These are phyloP conservation scores for Cadophora sp. DNA, from an alignment of 2,329 filamentous ascomycete genomes.

Conservation along the genomic window DNA sequence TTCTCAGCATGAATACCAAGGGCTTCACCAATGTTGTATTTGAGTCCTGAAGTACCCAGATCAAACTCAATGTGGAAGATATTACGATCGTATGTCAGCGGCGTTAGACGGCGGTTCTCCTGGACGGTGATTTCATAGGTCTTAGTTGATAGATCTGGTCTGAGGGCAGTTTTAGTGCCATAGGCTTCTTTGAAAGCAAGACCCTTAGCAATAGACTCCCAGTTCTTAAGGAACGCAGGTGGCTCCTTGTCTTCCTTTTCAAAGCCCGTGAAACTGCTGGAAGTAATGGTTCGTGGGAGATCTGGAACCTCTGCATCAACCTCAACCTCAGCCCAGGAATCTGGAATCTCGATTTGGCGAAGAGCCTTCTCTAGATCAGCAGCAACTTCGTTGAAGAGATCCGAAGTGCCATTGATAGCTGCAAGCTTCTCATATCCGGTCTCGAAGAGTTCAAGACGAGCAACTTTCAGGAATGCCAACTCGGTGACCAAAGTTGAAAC, in stretches of 20 bases:
- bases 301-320: constrained; percentile 59
- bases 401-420: constrained; percentile 60
- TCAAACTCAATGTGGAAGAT: constrained; percentile 99
- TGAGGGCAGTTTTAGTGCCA: constrained; percentile 73
- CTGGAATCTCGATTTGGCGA: constrained; percentile 76
- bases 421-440: constrained; percentile 72
- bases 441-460: constrained; percentile 68
- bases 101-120: constrained; percentile 94
- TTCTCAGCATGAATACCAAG: constrained; percentile 97
- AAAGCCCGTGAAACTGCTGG: constrained; percentile 84
- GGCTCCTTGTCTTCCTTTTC: constrained; percentile 77
- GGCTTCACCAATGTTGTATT: constrained; percentile 96
- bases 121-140: constrained; percentile 89
- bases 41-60: constrained; percentile 87
- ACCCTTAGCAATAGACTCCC: constrained; percentile 85
- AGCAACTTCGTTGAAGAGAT: constrained; percentile 60
- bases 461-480: constrained; percentile 82
- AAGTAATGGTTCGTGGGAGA: constrained; percentile 69
- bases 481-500: constrained; percentile 74
- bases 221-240: constrained; percentile 72
- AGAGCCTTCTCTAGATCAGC: constrained; percentile 75
- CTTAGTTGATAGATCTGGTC: constrained; percentile 86
- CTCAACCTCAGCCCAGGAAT: constrained; percentile 78
- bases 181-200: constrained; percentile 96
- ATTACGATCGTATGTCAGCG: constrained; percentile 89